A percentile compares a stretch with the other conserved stretches of the same genome.
These are phyloP conservation scores for Taphrina communis DNA, from an alignment of 1,139 yeast species.

Conservation along the genomic window DNA sequence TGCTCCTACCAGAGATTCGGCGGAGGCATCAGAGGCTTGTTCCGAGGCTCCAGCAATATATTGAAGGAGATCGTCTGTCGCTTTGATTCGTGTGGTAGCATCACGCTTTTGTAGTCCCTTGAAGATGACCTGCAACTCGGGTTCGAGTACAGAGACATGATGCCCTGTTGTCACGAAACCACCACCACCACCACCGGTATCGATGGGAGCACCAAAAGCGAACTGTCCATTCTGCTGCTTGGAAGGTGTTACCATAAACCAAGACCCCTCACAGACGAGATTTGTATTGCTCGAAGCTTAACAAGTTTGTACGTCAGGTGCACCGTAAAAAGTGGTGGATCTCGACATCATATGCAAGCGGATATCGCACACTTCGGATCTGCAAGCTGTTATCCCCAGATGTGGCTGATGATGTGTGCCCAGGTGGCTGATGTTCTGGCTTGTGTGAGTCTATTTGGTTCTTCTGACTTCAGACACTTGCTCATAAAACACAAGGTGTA, in stretches of 20 bases:
- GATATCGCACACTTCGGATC: background rate
- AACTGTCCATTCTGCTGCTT: conserved; percentile 10
- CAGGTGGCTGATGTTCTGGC: background rate
- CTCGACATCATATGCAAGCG: conserved; percentile 2
- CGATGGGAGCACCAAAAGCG: conserved; percentile 7
- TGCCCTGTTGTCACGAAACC: conserved; percentile 1
- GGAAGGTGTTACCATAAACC: conserved; percentile 10
- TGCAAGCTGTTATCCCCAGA: background rate
- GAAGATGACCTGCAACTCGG: conserved; percentile 62
- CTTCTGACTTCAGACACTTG: too few species aligned
- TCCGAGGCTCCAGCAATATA: conserved; percentile 50
- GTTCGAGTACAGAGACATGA: conserved; percentile 21
- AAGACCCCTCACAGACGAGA: background rate
- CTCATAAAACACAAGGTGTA: too few species aligned
- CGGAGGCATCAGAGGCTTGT: background rate
- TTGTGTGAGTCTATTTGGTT: background rate
- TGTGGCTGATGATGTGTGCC: background rate
- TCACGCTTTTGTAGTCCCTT: conserved; percentile 79
- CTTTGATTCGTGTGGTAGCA: conserved; percentile 81
- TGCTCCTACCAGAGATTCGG: conserved; percentile 5
- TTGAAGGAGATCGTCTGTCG: conserved; percentile 63
- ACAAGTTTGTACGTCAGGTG: background rate
- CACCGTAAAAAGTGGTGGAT: background rate
- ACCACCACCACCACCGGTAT: too few species aligned
- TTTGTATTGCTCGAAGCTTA: too few species aligned